A percentile compares a stretch with the other conserved stretches of the same genome.
Evolutionary conservation across 2,329 filamentous ascomycete genomes (phyloP).

Genomic region (Apiospora malaysiana): DNA sequence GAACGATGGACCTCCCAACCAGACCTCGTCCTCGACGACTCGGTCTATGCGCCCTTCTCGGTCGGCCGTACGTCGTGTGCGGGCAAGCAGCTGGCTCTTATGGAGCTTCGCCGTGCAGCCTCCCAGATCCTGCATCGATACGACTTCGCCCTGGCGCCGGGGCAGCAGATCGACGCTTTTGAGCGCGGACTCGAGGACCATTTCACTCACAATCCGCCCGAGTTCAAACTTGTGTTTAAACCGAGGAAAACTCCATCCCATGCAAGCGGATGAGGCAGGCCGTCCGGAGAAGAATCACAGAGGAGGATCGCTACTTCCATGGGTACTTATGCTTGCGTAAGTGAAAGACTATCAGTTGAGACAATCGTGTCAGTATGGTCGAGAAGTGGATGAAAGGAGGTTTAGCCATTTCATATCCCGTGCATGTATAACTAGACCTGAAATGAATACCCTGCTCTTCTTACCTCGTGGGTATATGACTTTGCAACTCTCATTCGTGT

Average conservation of each 20-base stretch:
- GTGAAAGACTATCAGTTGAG: neutral
- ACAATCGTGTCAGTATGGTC: too few species aligned
- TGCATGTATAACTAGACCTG: neutral
- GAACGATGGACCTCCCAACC: conserved; percentile 31
- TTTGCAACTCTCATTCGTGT: too few species aligned
- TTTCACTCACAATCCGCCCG: conserved; percentile 14
- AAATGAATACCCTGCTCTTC: neutral
- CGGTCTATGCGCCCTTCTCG: conserved; percentile 37
- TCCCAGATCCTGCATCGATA: conserved; percentile 22
- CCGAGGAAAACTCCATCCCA: neutral
- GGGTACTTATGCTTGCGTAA: neutral
- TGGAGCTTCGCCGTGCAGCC: conserved; percentile 33
- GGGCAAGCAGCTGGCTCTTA: conserved; percentile 44
- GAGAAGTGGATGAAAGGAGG: neutral
- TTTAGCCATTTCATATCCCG: neutral
- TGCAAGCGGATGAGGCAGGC: neutral
- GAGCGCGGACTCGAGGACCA: conserved; percentile 10
- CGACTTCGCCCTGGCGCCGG: conserved; percentile 23
- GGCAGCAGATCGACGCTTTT: conserved; percentile 13
- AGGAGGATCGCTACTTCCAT: neutral
- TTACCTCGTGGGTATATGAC: neutral
- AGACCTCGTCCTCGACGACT: conserved; percentile 31
- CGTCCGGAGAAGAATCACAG: neutral
- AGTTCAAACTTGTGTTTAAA: conserved; percentile 20
- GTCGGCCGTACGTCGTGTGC: conserved; percentile 41